A percentile compares a stretch with the other conserved stretches of the same genome.
These are phyloP conservation scores for Eremothecium cymbalariae DNA, from an alignment of 1,139 yeast genomes.

Conservation along the genomic window DNA sequence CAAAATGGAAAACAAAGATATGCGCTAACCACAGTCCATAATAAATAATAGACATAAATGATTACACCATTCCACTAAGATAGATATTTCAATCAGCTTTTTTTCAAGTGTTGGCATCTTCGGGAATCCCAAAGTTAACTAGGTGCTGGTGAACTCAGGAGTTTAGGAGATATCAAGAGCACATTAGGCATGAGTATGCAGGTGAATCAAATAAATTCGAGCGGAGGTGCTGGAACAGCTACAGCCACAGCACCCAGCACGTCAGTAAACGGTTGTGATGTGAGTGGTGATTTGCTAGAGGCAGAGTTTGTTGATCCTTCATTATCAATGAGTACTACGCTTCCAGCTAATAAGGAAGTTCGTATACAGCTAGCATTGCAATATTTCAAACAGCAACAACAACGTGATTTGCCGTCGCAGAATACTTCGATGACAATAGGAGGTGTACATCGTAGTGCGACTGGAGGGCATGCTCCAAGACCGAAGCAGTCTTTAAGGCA, in stretches of 20 bases:
- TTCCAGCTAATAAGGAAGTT: conserved; percentile 20
- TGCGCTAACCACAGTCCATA: conserved; percentile 1
- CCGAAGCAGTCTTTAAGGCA: conserved; percentile 22
- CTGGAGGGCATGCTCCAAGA: conserved; percentile 10
- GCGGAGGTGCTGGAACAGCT: conserved; percentile 2
- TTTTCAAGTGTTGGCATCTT: too few relatives aligned
- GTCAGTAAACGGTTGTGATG: too few relatives aligned
- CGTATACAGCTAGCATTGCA: conserved; percentile 22
- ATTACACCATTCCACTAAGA: too few relatives aligned
- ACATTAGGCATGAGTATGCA: conserved; percentile 1
- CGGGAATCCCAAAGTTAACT: too few relatives aligned
- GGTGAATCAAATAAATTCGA: conserved; percentile 1
- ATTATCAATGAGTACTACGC: neutral
- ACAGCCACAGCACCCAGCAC: too few relatives aligned
- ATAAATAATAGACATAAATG: conserved; percentile 2
- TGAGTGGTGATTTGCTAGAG: conserved; percentile 1
- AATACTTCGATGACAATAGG: neutral
- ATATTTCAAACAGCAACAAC: conserved; percentile 11
- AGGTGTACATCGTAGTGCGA: conserved; percentile 12
- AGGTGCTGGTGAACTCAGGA: too few relatives aligned
- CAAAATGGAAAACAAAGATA: conserved; percentile 2
- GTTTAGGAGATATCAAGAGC: neutral
- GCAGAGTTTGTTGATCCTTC: conserved; percentile 3
- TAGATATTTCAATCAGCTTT: too few relatives aligned
- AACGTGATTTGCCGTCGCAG: conserved; percentile 1